Evolutionary conservation across 345 rosid species (phyloP), one percentile per base, ranked within the genome.

Genomic region (Pugionium dolabratum): DNA sequence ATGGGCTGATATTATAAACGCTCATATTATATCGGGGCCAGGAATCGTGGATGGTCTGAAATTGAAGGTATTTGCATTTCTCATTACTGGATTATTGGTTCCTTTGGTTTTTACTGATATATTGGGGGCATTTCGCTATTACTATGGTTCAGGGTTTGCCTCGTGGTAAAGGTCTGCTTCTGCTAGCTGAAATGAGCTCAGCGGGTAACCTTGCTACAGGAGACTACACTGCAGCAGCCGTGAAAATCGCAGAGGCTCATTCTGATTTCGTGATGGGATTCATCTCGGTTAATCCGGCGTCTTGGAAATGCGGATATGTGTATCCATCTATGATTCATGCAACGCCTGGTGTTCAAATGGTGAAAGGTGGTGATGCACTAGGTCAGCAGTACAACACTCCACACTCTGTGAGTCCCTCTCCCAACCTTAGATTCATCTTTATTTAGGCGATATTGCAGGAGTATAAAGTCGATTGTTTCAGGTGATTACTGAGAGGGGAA

Each of bases 121-220:
- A 39, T 39, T 32, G 3, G 28, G 5, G 2, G 35, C 5, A 8
- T 59, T 30, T 8, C 9, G 10, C 1, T 2, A 55, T 39, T 8
- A n/a, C 29, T 39, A n/a, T 64, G 61, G 5, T n/a, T 54, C 54
- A 94, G 99, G 99, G 99, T 67, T 70, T 90, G 87, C 93, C 93
- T 59, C 83, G 85, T 28, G 97, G 99, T 45, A 88, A 83, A 77
- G 97, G 99, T 37, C 80, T 94, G 65, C 77, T 80, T 74, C 79
- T 94, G 69, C 87, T 94, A 25, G 99, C 99, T 52, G 99, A 94
- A 78, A 94, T 94, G 99, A 94, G 99, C 81, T 94, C 99, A 40
- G 97, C 93, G 11, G 99, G 97, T 27, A 94, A 88, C 83, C 86
- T 94, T 31, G 99, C 99, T 7, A 90, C 67, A 29, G 99, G 96